Evolutionary conservation across 768 basidiomycete genomes (phyloP).

Genomic region (Lentinula edodes): DNA sequence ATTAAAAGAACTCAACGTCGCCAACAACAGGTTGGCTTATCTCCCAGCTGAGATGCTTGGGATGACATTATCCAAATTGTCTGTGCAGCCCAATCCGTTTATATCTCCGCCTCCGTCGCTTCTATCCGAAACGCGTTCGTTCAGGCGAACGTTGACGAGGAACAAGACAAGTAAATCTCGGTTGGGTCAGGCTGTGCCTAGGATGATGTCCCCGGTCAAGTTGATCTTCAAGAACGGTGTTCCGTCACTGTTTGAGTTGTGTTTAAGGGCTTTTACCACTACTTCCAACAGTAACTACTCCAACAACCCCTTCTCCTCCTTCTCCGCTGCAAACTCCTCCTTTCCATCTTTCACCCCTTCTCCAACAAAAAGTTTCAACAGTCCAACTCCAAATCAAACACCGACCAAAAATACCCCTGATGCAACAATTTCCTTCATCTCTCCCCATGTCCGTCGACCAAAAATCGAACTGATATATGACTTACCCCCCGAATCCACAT

Average conservation of each 20-base stretch:
- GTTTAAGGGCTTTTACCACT: constrained; percentile 21
- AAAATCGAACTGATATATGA: background rate
- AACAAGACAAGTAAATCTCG: background rate
- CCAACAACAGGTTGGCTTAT: constrained; percentile 51
- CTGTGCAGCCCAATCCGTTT: constrained; percentile 60
- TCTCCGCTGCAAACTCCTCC: background rate
- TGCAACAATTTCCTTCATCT: background rate
- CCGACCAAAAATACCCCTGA: background rate
- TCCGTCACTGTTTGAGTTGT: constrained; percentile 26
- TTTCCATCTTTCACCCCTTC: background rate
- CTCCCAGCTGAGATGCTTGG: constrained; percentile 62
- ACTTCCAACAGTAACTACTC: background rate
- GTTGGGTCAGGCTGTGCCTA: constrained; percentile 3
- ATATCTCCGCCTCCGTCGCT: constrained; percentile 27
- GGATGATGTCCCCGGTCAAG: background rate
- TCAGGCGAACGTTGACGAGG: constrained; percentile 9
- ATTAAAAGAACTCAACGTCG: constrained; percentile 56
- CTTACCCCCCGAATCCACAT: background rate
- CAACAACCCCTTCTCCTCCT: background rate
- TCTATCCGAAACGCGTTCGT: constrained; percentile 11
- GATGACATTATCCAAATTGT: constrained; percentile 45
- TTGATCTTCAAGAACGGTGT: background rate
- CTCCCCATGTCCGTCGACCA: too few relatives aligned
- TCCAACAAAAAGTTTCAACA: too few relatives aligned
- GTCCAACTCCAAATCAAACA: too few relatives aligned